Base-by-base conservation (phyloP, 1,284 basidiomycete genomes). In the Naganishia cerealis region DNA sequence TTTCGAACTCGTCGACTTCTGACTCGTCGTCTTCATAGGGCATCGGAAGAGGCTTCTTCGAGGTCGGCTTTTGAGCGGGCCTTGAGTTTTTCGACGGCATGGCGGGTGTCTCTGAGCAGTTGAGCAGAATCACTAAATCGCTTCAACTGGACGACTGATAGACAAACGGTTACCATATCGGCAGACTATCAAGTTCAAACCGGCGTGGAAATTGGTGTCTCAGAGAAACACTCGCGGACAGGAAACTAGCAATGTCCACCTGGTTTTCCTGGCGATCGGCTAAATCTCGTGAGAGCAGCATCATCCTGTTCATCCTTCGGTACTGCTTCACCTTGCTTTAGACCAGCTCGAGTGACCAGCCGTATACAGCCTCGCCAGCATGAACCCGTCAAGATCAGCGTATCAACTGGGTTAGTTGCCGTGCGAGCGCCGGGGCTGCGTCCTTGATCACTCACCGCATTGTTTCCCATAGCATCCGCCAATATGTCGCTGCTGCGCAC, bases 1-100 rank as follows among this genome's bases (percentile, higher is more conserved):
- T 56, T 52, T 61, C 72, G 58, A 78, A 79, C 68, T 81, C 79
- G 73, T 81, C 79, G 7, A 71, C 75, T 66, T 81, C 79, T 3
- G 76, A 77, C 58, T 80, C 79, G 18, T 66, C 65, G 29, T 52
- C 36, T 10, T 55, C 57, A 36, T 38, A 36, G 0, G 68, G 68
- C 68, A 70, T 67, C 12, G 68, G 57, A 8, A 70, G 65, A 24
- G 56, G 6, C 40, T 42, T 26, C 18, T 63, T 53, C 18, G 33
- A 36, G 7, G 29, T 21, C 7, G 36, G 38, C 6, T 40, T 57
- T 40, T 21, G 38, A 18, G 36, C 55, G 2, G 18, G 18, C 18
- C 40, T 57, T 4, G 46, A 24, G 3, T 24, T 13, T 40, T 57
- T 57, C 16, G 38, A 57, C 16, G 55, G 55, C 55, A 57, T 57